These are phyloP conservation scores for Casuarina cunninghamiana DNA, from an alignment of 306 rosid species.

Conservation along the genomic window DNA sequence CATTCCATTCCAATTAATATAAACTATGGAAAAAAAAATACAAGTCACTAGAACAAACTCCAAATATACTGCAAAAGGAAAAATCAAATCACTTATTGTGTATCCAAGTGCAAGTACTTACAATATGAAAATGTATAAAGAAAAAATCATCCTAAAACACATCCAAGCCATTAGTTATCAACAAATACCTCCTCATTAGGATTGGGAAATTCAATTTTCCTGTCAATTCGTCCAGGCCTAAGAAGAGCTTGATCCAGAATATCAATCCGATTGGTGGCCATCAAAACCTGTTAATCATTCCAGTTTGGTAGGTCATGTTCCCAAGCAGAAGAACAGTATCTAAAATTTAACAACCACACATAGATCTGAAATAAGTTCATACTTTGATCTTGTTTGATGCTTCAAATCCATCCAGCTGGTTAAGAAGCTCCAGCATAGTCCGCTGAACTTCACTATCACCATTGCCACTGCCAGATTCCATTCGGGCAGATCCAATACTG, in stretches of 20 bases:
- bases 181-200: constrained; percentile 83
- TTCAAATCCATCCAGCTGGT: constrained; percentile 99
- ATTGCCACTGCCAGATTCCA: constrained; percentile 99
- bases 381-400: constrained; percentile 99
- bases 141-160: neutral
- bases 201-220: constrained; percentile 97
- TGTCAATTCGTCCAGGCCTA: constrained; percentile 96
- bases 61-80: neutral
- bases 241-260: constrained; percentile 98
- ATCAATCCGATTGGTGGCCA: constrained; percentile 99
- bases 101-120: neutral
- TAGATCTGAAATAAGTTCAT: neutral
- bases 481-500: constrained; percentile 98
- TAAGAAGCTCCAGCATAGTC: constrained; percentile 98
- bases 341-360: neutral
- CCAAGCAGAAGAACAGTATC: neutral
- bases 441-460: constrained; percentile 99
- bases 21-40: neutral
- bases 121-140: neutral
- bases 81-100: neutral
- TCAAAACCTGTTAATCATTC: constrained; percentile 66
- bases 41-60: neutral
- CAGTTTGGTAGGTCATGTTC: neutral
- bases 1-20: neutral
- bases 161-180: neutral